A percentile compares a stretch with the other conserved stretches of the same genome.
These are phyloP conservation scores for Lycium ferocissimum DNA, from an alignment of 257 asterid species.

Conservation along the genomic window DNA sequence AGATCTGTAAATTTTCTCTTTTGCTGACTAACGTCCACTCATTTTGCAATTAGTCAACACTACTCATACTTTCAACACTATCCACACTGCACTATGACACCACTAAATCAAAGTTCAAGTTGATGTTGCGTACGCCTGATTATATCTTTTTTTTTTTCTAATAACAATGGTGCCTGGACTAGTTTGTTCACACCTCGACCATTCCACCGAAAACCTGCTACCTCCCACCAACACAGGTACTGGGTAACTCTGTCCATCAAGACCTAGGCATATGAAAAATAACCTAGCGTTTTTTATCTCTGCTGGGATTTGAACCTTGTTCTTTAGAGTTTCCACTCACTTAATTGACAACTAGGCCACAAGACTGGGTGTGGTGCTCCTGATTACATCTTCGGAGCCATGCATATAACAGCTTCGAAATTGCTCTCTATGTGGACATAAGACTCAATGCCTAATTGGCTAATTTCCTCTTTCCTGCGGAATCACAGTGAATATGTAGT, in stretches of 20 bases:
- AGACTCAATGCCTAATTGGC: neutral
- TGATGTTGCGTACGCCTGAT: neutral
- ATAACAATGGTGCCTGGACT: neutral
- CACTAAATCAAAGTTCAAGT: neutral
- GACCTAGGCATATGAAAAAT: neutral
- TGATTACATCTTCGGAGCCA: neutral
- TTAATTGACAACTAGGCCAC: neutral
- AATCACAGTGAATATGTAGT: neutral
- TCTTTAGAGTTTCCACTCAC: neutral
- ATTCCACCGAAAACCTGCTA: neutral
- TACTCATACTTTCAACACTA: neutral
- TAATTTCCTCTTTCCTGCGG: neutral
- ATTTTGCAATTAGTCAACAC: neutral
- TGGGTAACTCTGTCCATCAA: neutral
- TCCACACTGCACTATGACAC: neutral
- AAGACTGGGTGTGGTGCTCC: neutral
- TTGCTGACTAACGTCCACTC: neutral
- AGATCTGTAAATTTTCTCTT: neutral
- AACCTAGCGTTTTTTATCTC: neutral
- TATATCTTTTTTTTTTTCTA: neutral
- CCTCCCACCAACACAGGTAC: neutral
- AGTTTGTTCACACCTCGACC: neutral
- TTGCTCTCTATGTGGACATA: neutral
- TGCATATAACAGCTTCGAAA: neutral
- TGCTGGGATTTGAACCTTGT: neutral